Evolutionary conservation across 2,329 filamentous ascomycete genomes (phyloP).

Genomic region (Meredithiella fracta): DNA sequence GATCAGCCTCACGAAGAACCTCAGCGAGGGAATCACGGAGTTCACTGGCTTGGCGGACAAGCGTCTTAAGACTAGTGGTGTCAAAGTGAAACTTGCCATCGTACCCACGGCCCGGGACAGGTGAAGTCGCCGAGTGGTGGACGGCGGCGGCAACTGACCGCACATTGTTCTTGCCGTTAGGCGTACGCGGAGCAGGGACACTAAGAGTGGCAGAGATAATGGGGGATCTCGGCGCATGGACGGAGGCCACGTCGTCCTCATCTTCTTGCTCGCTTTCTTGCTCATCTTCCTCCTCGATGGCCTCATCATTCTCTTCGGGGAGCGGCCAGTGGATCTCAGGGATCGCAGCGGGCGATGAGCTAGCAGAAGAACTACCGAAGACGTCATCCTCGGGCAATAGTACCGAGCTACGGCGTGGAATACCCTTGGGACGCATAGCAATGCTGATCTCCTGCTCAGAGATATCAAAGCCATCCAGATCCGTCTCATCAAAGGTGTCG

Average conservation of each 20-base stretch:
- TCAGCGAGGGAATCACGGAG: conserved; percentile 44
- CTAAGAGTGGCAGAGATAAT: background rate
- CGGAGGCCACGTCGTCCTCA: background rate
- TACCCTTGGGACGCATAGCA: background rate
- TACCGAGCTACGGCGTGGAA: conserved; percentile 38
- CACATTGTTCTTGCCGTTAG: conserved; percentile 26
- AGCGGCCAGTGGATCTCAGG: conserved; percentile 10
- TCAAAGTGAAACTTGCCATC: conserved; percentile 47
- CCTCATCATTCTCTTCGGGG: conserved; percentile 5
- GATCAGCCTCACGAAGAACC: conserved; percentile 41
- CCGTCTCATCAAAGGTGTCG: conserved; percentile 10
- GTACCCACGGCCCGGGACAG: conserved; percentile 20
- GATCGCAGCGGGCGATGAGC: conserved; percentile 8
- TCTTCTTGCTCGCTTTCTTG: background rate
- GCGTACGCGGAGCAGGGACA: conserved; percentile 9
- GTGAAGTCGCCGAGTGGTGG: conserved; percentile 33
- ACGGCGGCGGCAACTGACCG: conserved; percentile 48
- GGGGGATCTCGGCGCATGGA: background rate
- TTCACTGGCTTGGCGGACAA: conserved; percentile 46
- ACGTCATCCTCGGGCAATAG: conserved; percentile 52
- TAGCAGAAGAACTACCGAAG: conserved; percentile 29
- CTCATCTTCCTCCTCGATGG: conserved; percentile 16
- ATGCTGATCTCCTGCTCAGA: background rate
- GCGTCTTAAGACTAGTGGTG: conserved; percentile 49
- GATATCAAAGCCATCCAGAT: conserved; percentile 7